Conservation (phyloP, 2,329 filamentous ascomycete species). For the Pseudogymnoascus sp. region DNA sequence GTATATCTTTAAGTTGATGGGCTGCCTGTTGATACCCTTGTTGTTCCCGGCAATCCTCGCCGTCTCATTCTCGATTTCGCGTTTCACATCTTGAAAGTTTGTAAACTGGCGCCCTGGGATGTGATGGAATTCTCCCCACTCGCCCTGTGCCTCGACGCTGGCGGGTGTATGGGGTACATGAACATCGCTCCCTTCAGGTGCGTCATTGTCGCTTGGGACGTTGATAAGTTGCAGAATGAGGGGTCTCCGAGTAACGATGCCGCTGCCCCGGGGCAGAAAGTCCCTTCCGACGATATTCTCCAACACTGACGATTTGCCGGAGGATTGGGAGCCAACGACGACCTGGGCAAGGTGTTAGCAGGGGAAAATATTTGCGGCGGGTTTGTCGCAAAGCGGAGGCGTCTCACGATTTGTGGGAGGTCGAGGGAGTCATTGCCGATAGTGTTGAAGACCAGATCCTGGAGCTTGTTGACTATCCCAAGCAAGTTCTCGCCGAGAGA, state of each 20-base stretch:
- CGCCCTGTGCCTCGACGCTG: slow-evolving; percentile 55
- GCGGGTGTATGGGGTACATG: slow-evolving; percentile 69
- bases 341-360: slow-evolving; percentile 50
- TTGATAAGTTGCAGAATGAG: slow-evolving; percentile 98
- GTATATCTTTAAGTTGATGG: slow-evolving; percentile 98
- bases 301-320: slow-evolving; percentile 94
- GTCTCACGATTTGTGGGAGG: slow-evolving; percentile 87
- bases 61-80: slow-evolving; percentile 96
- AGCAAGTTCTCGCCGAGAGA: slow-evolving; percentile 93
- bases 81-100: slow-evolving; percentile 87
- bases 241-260: slow-evolving; percentile 89
- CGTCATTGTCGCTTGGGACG: slow-evolving; percentile 68
- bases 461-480: slow-evolving; percentile 92
- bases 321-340: slow-evolving; percentile 95
- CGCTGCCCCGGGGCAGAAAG: slow-evolving; percentile 90
- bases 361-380: background rate
- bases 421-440: slow-evolving; percentile 98
- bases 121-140: slow-evolving; percentile 96
- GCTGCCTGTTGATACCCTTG: slow-evolving; percentile 95
- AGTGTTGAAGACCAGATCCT: slow-evolving; percentile 98
- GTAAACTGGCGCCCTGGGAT: slow-evolving; percentile 81
- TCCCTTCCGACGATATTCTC: slow-evolving; percentile 98
- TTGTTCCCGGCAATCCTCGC: slow-evolving; percentile 90
- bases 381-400: slow-evolving; percentile 8
- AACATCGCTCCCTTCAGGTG: slow-evolving; percentile 54